These are phyloP conservation scores for Boletus sp. DNA, from an alignment of 768 basidiomycete species.

Conservation along the genomic window DNA sequence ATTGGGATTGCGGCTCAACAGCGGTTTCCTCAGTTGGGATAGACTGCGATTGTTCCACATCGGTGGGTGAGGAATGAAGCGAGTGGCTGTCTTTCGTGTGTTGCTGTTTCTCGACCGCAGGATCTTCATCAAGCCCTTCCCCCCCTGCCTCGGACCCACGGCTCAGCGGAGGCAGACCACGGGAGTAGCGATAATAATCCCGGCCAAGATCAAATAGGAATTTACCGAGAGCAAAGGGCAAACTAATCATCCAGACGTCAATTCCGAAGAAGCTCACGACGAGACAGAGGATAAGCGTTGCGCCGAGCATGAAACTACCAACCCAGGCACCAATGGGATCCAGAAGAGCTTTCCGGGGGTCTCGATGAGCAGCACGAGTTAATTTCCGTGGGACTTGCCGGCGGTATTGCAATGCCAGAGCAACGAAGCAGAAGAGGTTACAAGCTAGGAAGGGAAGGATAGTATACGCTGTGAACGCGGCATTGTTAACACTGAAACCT, in stretches of 20 bases:
- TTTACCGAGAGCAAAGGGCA: constrained; percentile 77
- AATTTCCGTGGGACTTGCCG: constrained; percentile 51
- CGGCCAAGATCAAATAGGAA: constrained; percentile 63
- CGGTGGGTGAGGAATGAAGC: background rate
- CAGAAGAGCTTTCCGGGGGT: constrained; percentile 60
- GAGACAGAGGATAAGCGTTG: constrained; percentile 71
- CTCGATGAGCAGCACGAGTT: constrained; percentile 33
- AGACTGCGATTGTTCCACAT: background rate
- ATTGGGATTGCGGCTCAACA: background rate
- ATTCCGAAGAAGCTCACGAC: constrained; percentile 73
- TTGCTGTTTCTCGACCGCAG: background rate
- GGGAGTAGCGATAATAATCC: constrained; percentile 50
- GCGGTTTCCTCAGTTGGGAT: constrained; percentile 7
- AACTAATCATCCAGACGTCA: constrained; percentile 81
- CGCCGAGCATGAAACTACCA: constrained; percentile 63
- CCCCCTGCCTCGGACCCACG: background rate
- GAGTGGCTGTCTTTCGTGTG: background rate
- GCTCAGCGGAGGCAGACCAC: constrained; percentile 21
- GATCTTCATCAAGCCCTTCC: background rate
- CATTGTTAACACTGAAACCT: constrained; percentile 76
- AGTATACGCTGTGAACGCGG: constrained; percentile 78
- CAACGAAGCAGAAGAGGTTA: constrained; percentile 58
- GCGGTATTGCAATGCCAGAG: constrained; percentile 60
- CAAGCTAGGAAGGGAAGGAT: constrained; percentile 78
- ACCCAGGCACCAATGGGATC: constrained; percentile 76